Evolutionary conservation across 495 filamentous ascomycete genomes (phyloP).

Genomic region (Trichoderma virens): DNA sequence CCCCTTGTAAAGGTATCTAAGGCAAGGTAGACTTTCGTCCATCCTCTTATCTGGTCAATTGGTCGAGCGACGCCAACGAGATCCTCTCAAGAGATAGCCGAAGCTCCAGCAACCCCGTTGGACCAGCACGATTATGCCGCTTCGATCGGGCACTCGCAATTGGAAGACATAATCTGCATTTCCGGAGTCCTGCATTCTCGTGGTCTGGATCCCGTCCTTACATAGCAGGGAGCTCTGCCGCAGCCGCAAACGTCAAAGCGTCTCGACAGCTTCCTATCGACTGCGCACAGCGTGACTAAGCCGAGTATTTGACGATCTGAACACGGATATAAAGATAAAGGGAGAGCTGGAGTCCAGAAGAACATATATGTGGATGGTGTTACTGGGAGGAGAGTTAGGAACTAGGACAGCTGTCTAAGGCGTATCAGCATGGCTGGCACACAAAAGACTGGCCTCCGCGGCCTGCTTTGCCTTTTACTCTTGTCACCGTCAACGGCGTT

Average conservation of each 20-base stretch:
- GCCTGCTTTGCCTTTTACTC: slow-evolving; percentile 19
- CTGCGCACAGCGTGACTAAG: too few relatives aligned
- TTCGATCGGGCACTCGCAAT: not conserved
- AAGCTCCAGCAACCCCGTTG: not conserved
- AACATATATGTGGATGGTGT: not conserved
- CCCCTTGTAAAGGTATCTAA: not conserved
- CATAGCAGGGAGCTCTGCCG: too few relatives aligned
- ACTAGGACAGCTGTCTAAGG: not conserved
- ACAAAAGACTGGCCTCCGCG: slow-evolving; percentile 22
- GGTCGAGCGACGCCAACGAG: not conserved
- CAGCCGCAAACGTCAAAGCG: not conserved
- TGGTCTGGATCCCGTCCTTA: not conserved
- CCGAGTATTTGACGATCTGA: too few relatives aligned
- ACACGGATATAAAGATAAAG: not conserved
- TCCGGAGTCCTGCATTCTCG: not conserved
- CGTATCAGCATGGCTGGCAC: slow-evolving; percentile 16
- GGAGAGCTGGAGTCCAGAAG: not conserved
- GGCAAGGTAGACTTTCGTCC: not conserved
- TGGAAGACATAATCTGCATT: not conserved
- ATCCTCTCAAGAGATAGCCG: not conserved
- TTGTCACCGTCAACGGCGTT: slow-evolving; percentile 48
- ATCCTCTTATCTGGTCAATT: not conserved
- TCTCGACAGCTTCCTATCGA: not conserved
- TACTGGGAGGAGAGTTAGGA: not conserved
- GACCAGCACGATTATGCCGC: not conserved